These are phyloP conservation scores for Wickerhamiella vanderwaltii DNA, from an alignment of 805 yeast species.

Conservation along the genomic window DNA sequence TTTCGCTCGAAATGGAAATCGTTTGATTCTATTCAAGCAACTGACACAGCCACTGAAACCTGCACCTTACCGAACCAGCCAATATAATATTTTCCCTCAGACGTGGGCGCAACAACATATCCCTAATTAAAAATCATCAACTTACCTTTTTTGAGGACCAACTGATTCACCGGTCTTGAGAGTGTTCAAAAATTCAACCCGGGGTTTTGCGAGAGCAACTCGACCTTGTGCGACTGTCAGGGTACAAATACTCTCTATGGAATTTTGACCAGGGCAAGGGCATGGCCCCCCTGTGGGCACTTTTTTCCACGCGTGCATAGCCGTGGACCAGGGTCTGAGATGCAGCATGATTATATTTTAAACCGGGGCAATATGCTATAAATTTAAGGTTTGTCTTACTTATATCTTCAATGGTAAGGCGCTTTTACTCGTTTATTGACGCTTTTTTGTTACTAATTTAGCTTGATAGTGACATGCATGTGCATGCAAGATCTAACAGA, in stretches of 20 bases:
- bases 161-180: not conserved
- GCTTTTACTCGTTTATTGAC: too few relatives aligned
- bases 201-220: not conserved
- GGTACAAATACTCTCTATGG: constrained; percentile 1
- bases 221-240: not conserved
- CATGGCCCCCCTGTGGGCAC: not conserved
- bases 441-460: too few relatives aligned
- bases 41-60: too few relatives aligned
- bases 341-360: too few relatives aligned
- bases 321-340: too few relatives aligned
- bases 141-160: constrained; percentile 2
- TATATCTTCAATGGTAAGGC: too few relatives aligned
- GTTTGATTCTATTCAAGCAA: too few relatives aligned
- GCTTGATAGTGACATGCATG: too few relatives aligned
- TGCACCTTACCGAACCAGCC: not conserved
- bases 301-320: constrained; percentile 3
- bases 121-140: not conserved
- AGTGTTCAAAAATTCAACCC: not conserved
- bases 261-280: constrained; percentile 7
- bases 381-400: too few relatives aligned
- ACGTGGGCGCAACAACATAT: constrained; percentile 7
- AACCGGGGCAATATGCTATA: too few relatives aligned
- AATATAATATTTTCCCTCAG: constrained; percentile 4
- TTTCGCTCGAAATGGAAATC: too few relatives aligned
- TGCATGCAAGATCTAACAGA: too few relatives aligned